Evolutionary conservation across 441 rosid genomes (phyloP).

Genomic region (Euphorbia celastroides): DNA sequence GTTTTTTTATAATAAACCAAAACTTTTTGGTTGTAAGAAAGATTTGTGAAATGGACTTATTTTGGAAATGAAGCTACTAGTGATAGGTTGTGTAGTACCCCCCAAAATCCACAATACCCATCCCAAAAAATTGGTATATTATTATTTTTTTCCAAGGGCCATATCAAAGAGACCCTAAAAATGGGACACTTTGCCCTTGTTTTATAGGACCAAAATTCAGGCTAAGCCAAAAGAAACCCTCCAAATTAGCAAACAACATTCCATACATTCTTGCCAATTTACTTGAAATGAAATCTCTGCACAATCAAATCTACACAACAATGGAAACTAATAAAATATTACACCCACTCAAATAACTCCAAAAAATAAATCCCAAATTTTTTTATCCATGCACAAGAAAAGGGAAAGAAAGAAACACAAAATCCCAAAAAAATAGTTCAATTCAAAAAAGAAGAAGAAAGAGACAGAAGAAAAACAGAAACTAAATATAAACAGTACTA

Average conservation of each 20-base stretch:
- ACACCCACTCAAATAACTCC: neutral
- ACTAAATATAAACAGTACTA: constrained; percentile 21
- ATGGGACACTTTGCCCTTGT: constrained; percentile 32
- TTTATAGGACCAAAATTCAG: constrained; percentile 20
- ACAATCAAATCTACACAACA: constrained; percentile 7
- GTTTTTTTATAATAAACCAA: too few species aligned
- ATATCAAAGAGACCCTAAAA: constrained; percentile 10
- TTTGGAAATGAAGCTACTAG: too few species aligned
- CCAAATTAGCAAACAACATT: constrained; percentile 16
- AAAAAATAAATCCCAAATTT: neutral
- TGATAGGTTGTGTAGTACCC: too few species aligned
- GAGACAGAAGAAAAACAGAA: constrained; percentile 19
- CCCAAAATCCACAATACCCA: too few species aligned
- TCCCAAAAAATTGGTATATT: too few species aligned
- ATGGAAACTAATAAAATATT: neutral
- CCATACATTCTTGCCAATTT: constrained; percentile 8
- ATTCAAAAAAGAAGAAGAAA: constrained; percentile 3
- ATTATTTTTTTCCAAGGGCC: too few species aligned
- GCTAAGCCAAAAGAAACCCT: constrained; percentile 10
- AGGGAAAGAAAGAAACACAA: constrained; percentile 19
- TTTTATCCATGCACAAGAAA: constrained; percentile 13
- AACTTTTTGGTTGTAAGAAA: too few species aligned
- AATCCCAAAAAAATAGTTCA: constrained; percentile 7
- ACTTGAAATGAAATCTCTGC: neutral
- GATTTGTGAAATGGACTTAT: too few species aligned